Evolutionary conservation across 805 yeast genomes (phyloP), one percentile per base, ranked within the genome.

Genomic region (Kazachstania viticola): DNA sequence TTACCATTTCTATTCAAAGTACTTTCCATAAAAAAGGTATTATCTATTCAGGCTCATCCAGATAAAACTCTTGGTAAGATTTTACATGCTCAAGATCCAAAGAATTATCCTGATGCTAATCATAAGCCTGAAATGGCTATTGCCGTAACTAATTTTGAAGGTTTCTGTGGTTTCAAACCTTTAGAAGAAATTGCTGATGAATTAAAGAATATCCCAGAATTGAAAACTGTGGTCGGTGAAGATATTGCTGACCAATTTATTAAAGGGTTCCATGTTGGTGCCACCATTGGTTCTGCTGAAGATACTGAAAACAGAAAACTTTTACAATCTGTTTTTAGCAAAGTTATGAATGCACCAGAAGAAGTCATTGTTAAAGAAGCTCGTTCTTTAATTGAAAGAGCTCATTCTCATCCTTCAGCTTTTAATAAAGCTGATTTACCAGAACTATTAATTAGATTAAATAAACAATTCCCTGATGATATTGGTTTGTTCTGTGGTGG

Each of bases 101-200:
- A 75, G 49, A 81, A 91, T 62, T 91, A 91, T 57, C 97, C 97
- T 3, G 98, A 91, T 62, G 94, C 79, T 56, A 91, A 91, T 65
- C 98, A 91, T 62, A 91, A 91, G 65, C 98, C 98, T n/a, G 98
- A 91, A 60, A 91, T 91, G 98, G 97, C 98, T 31, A 74, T 91
- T 51, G 98, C 98, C 7, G 76, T 91, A 33, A 87, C 97, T 15
- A 82, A 74, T 38, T 91, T 91, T 49, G 97, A 91, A 64, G 97
- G 96, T 0, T 88, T 91, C 62, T 91, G 98, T 61, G 98, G 98
- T 0, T 91, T 91, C 66, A 79, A 91, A 54, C 98, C 98, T 14
- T 70, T 87, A 49, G 68, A 65, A 22, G 79, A 85, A 60, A 70
- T 91, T 44, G 77, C 77, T 29, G 64, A 64, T 28, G 75, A 82